Evolutionary conservation across 176 grass and related monocot genomes (phyloP).

Genomic region (Musa acuminata): DNA sequence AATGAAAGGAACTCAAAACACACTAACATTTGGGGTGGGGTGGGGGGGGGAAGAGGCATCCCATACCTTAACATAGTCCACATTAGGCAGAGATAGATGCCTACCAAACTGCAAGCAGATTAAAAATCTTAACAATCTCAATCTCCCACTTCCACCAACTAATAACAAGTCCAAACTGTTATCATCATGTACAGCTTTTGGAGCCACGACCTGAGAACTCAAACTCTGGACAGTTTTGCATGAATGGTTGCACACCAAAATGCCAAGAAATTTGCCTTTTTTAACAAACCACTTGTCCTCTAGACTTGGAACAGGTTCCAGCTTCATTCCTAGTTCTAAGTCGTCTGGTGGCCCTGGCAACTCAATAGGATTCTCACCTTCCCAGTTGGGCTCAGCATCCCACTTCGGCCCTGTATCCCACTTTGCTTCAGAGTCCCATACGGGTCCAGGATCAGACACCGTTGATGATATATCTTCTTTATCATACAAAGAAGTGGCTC

Average conservation of each 20-base stretch:
- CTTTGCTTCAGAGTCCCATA: conserved; percentile 83
- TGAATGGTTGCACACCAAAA: conserved; percentile 82
- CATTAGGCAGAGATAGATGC: conserved; percentile 75
- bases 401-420: conserved; percentile 75
- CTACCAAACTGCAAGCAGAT: conserved; percentile 60
- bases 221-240: conserved; percentile 79
- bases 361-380: conserved; percentile 35
- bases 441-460: conserved; percentile 83
- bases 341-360: conserved; percentile 19
- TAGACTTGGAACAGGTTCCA: conserved; percentile 14
- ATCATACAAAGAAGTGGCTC: conserved; percentile 64
- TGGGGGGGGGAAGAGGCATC: background rate
- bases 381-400: conserved; percentile 56
- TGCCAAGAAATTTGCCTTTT: conserved; percentile 75
- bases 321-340: conserved; percentile 9
- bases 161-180: conserved; percentile 66
- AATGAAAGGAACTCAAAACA: background rate
- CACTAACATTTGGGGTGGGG: background rate
- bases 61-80: conserved; percentile 91
- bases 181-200: conserved; percentile 66
- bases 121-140: conserved; percentile 73
- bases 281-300: conserved; percentile 46
- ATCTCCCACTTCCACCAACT: conserved; percentile 61
- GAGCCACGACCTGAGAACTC: conserved; percentile 60
- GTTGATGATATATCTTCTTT: conserved; percentile 95